Percentiles rank a stretch among this genome's conserved stretches.
Evolutionary conservation across 2,329 filamentous ascomycete genomes (phyloP).

Genomic region (Penicillium sp.): DNA sequence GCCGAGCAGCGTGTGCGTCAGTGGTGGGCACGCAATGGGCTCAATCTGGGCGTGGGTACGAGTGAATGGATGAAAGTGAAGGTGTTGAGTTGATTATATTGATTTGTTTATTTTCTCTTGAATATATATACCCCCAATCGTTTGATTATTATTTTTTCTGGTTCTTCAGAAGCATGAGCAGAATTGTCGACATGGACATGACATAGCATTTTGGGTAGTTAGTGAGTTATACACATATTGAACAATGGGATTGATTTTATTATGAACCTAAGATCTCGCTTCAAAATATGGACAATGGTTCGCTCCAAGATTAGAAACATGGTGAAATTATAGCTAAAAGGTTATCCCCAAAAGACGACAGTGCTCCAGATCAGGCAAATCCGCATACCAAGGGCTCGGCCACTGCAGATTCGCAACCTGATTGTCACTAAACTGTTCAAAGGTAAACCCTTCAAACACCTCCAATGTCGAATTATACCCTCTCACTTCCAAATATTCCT

Average conservation of each 20-base stretch:
- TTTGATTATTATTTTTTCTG: background rate
- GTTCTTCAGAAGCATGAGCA: background rate
- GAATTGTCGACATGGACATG: background rate
- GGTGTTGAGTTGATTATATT: slow-evolving; percentile 45
- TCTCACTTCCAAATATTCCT: slow-evolving; percentile 1
- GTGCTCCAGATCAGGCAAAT: slow-evolving; percentile 9
- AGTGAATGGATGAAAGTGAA: slow-evolving; percentile 87
- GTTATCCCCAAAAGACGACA: slow-evolving; percentile 2
- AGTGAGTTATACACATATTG: background rate
- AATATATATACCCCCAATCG: slow-evolving; percentile 13
- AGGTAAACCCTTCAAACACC: background rate
- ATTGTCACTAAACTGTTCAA: background rate
- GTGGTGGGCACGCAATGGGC: slow-evolving; percentile 85
- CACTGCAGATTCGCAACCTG: slow-evolving; percentile 10
- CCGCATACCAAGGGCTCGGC: slow-evolving; percentile 3
- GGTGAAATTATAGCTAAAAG: background rate
- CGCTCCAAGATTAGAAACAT: too few species aligned
- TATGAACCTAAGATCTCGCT: background rate
- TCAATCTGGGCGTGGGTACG: slow-evolving; percentile 76
- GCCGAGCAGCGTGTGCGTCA: slow-evolving; percentile 68
- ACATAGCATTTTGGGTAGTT: background rate
- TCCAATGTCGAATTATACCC: slow-evolving; percentile 6
- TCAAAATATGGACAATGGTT: background rate
- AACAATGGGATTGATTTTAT: background rate
- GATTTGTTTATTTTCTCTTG: background rate